Evolutionary conservation across 177 flowering plant genomes (phyloP).

Genomic region (Vitis hybrid): DNA sequence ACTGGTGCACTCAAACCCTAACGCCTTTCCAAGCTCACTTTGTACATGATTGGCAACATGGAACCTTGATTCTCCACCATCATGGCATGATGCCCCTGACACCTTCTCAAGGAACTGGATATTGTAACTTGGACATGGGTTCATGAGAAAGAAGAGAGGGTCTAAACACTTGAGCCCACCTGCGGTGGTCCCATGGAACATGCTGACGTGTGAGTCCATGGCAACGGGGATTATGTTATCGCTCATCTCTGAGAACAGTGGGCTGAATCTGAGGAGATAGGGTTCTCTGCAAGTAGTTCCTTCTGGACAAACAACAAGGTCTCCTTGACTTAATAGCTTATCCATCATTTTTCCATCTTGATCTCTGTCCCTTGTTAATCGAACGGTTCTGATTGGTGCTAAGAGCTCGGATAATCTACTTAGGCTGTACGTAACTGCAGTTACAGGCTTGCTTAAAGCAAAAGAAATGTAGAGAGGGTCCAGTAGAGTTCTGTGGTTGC

Average conservation of each 20-base stretch:
- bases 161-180: slow-evolving; percentile 69
- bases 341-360: slow-evolving; percentile 53
- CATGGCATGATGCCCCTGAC: slow-evolving; percentile 20
- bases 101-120: slow-evolving; percentile 45
- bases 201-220: slow-evolving; percentile 35
- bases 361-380: slow-evolving; percentile 53
- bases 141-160: slow-evolving; percentile 69
- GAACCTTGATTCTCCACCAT: slow-evolving; percentile 31
- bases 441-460: slow-evolving; percentile 35
- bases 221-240: slow-evolving; percentile 70
- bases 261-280: slow-evolving; percentile 72
- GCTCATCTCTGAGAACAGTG: slow-evolving; percentile 66
- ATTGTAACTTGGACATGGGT: slow-evolving; percentile 52
- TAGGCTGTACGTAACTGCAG: slow-evolving; percentile 78
- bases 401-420: slow-evolving; percentile 63
- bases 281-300: slow-evolving; percentile 94
- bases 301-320: slow-evolving; percentile 77
- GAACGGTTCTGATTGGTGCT: slow-evolving; percentile 60
- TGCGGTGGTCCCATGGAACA: slow-evolving; percentile 74
- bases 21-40: slow-evolving; percentile 39
- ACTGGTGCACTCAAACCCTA: slow-evolving; percentile 71
- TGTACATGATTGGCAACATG: slow-evolving; percentile 72
- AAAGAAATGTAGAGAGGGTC: slow-evolving; percentile 67
- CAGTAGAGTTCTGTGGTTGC: slow-evolving; percentile 72
- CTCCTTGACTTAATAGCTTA: slow-evolving; percentile 45